Conservation (phyloP, 371 early-diverging fungal genomes). For the Rhizopus arrhizus region DNA sequence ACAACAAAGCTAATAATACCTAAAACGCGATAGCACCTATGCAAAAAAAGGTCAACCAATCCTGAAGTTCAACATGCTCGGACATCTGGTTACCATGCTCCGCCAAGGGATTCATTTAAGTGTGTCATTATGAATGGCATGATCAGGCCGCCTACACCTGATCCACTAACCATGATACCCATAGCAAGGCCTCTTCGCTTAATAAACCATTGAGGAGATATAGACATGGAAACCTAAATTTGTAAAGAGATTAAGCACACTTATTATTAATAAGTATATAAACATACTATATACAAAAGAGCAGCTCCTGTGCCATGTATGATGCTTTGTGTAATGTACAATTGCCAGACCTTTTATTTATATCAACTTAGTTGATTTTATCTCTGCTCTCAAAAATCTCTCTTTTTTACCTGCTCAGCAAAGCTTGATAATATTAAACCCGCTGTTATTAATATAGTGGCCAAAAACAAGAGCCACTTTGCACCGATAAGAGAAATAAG, state of each 20-base stretch:
- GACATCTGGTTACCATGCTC: constrained; percentile 41
- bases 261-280: background rate
- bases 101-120: constrained; percentile 60
- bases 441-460: constrained; percentile 28
- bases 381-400: background rate
- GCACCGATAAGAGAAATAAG: constrained; percentile 31
- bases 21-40: constrained; percentile 55
- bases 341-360: constrained; percentile 31
- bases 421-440: constrained; percentile 37
- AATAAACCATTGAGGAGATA: constrained; percentile 79
- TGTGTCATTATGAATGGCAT: constrained; percentile 66
- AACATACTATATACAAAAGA: constrained; percentile 22
- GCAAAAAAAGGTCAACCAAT: background rate
- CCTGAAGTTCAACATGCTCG: too few species aligned
- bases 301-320: constrained; percentile 54
- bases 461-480: constrained; percentile 28
- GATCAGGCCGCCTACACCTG: constrained; percentile 79
- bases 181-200: constrained; percentile 70
- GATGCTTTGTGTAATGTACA: constrained; percentile 39
- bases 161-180: constrained; percentile 77
- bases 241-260: background rate
- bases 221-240: constrained; percentile 39
- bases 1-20: constrained; percentile 52
- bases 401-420: constrained; percentile 15
- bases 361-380: background rate